Evolutionary conservation across 2,329 filamentous ascomycete species (phyloP).

Genomic region (Bipolaris bicolor): DNA sequence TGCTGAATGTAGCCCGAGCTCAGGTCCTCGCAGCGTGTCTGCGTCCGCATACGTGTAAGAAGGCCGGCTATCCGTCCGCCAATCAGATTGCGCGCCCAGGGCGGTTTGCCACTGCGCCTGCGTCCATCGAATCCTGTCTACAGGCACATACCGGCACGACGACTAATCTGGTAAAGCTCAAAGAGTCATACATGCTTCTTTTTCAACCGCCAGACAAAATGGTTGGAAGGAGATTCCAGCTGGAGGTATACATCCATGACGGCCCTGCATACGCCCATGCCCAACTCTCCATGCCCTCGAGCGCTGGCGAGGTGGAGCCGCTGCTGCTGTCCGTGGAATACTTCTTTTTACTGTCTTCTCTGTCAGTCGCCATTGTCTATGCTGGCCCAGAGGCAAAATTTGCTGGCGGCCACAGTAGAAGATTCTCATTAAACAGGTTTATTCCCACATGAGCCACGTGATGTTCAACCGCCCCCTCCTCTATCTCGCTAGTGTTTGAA

Average conservation of each 20-base stretch:
- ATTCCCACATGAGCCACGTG: too few species aligned
- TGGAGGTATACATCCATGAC: not conserved
- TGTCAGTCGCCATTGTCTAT: too few species aligned
- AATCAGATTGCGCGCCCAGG: not conserved
- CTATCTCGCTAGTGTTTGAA: not conserved
- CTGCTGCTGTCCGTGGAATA: not conserved
- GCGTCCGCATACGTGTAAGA: not conserved
- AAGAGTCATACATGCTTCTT: not conserved
- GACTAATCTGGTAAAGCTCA: not conserved
- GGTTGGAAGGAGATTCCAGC: not conserved
- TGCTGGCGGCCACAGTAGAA: too few species aligned
- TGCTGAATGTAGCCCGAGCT: conserved; percentile 1
- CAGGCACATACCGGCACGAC: not conserved
- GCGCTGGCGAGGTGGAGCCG: not conserved
- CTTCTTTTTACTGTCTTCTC: not conserved
- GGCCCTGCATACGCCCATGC: not conserved
- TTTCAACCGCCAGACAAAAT: not conserved
- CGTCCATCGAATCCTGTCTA: conserved; percentile 1
- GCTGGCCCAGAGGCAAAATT: too few species aligned
- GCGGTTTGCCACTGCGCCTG: not conserved
- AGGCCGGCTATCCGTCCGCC: not conserved
- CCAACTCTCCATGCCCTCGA: not conserved
- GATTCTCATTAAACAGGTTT: too few species aligned
- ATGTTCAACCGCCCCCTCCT: not conserved
- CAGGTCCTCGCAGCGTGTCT: not conserved